Percentiles rank a stretch among this genome's conserved stretches.
Conservation (phyloP, 2,329 filamentous ascomycete genomes). For the Neoscytalidium dimidiatum region DNA sequence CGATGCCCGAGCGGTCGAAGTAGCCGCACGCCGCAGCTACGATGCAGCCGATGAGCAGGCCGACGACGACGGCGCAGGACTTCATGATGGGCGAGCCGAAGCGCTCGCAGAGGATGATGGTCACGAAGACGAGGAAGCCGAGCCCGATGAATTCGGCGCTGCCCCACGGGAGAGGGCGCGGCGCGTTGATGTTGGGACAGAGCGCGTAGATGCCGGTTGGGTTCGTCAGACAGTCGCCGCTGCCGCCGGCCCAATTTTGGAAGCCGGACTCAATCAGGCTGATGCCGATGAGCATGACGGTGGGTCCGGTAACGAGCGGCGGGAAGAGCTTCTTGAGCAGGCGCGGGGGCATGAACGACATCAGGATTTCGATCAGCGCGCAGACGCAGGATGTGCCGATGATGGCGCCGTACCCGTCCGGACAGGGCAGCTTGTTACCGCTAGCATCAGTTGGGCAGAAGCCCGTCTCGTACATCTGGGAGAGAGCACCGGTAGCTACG, state of each 20-base stretch:
- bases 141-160: constrained; percentile 76
- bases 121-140: constrained; percentile 77
- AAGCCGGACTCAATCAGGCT: constrained; percentile 72
- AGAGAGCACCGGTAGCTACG: constrained; percentile 69
- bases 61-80: constrained; percentile 73
- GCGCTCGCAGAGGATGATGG: constrained; percentile 77
- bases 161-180: constrained; percentile 74
- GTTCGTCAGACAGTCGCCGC: constrained; percentile 56
- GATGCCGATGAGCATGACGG: constrained; percentile 72
- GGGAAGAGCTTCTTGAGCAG: constrained; percentile 74
- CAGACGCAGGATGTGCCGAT: constrained; percentile 62
- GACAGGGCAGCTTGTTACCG: constrained; percentile 71
- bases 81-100: constrained; percentile 87
- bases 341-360: constrained; percentile 73
- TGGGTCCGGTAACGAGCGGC: constrained; percentile 71
- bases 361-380: constrained; percentile 65
- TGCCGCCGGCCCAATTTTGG: constrained; percentile 76
- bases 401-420: constrained; percentile 73
- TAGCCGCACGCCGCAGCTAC: constrained; percentile 78
- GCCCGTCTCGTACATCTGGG: constrained; percentile 77
- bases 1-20: constrained; percentile 72
- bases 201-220: constrained; percentile 59
- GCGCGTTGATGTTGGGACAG: constrained; percentile 63
- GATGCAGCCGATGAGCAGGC: constrained; percentile 74
- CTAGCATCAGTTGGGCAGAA: constrained; percentile 62